Conservation (phyloP, 2,329 filamentous ascomycete genomes). For the Xylariales sp. region DNA sequence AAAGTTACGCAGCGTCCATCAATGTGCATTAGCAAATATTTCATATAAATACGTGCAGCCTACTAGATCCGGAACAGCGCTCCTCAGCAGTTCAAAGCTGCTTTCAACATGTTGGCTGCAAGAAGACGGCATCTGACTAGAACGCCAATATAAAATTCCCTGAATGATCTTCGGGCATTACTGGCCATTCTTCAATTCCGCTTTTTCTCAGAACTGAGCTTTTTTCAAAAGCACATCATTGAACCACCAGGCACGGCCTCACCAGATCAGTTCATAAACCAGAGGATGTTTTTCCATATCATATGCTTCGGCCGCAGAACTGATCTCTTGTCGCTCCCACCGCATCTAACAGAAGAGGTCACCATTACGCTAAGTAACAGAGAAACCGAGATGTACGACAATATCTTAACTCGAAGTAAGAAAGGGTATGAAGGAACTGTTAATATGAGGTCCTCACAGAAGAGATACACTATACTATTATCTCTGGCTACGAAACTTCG, state of each 20-base stretch:
- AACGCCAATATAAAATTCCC: constrained; percentile 29
- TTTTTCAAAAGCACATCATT: constrained; percentile 32
- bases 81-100: constrained; percentile 25
- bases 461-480: constrained; percentile 18
- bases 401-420: neutral
- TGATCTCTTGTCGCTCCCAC: neutral
- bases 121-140: constrained; percentile 31
- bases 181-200: constrained; percentile 15
- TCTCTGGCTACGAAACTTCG: constrained; percentile 12
- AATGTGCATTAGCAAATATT: no score
- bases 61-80: constrained; percentile 25
- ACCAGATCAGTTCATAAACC: constrained; percentile 12
- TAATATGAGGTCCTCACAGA: constrained; percentile 22
- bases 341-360: neutral
- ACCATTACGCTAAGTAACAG: neutral
- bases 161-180: constrained; percentile 28
- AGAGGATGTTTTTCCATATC: neutral
- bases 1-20: constrained; percentile 15
- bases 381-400: neutral
- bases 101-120: neutral
- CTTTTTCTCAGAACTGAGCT: constrained; percentile 13
- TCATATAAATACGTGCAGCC: no score
- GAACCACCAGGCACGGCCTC: constrained; percentile 17
- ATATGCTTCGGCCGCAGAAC: constrained; percentile 17
- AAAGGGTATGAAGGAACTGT: constrained; percentile 12